Conservation (phyloP, 2,329 filamentous ascomycete species). For the Aspergillus spinulosporus region DNA sequence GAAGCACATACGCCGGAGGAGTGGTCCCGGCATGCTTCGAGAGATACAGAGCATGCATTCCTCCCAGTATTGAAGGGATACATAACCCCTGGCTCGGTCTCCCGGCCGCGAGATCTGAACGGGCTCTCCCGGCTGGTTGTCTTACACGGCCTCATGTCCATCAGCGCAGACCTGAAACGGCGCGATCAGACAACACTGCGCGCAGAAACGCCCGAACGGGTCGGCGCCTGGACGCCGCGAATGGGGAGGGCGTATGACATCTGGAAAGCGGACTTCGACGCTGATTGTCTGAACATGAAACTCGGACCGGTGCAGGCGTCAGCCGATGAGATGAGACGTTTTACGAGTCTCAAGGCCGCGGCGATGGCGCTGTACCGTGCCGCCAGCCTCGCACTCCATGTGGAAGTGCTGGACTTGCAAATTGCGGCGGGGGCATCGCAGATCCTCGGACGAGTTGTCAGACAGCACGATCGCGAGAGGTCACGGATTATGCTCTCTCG, state of each 20-base stretch:
- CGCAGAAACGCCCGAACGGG: slow-evolving; percentile 32
- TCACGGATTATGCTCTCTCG: slow-evolving; percentile 38
- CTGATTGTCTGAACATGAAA: slow-evolving; percentile 48
- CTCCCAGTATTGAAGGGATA: slow-evolving; percentile 59
- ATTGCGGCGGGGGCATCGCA: slow-evolving; percentile 62
- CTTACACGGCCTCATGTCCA: slow-evolving; percentile 63
- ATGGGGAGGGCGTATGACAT: slow-evolving; percentile 56
- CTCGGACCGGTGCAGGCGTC: slow-evolving; percentile 33
- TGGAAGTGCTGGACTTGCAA: slow-evolving; percentile 62
- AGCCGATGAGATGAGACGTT: slow-evolving; percentile 35
- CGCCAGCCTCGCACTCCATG: slow-evolving; percentile 57
- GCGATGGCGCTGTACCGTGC: slow-evolving; percentile 60
- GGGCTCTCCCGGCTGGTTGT: slow-evolving; percentile 56
- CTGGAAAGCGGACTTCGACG: slow-evolving; percentile 61
- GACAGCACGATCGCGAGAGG: slow-evolving; percentile 52
- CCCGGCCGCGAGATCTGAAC: slow-evolving; percentile 48
- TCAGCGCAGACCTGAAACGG: slow-evolving; percentile 62
- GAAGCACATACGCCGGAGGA: slow-evolving; percentile 56
- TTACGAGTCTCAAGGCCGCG: slow-evolving; percentile 51
- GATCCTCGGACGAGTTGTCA: slow-evolving; percentile 57
- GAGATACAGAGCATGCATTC: slow-evolving; percentile 46
- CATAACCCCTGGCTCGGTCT: slow-evolving; percentile 46
- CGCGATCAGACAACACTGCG: slow-evolving; percentile 63
- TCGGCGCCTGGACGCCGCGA: slow-evolving; percentile 54
- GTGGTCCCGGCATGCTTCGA: slow-evolving; percentile 49